Conservation (phyloP, 2,329 filamentous ascomycete species). For the Fonsecaea pugnacius region DNA sequence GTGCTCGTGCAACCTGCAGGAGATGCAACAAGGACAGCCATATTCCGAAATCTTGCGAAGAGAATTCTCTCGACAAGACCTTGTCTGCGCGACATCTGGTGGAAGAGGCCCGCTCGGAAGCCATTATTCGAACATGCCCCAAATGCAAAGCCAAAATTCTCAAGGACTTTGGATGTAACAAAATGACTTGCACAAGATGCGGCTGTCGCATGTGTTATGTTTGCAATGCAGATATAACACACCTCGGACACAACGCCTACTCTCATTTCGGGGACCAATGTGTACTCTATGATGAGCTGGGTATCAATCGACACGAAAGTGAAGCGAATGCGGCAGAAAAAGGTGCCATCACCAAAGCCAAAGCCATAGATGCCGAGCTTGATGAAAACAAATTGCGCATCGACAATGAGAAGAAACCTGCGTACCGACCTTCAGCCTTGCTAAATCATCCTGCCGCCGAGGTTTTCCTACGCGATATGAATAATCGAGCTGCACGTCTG, state of each 20-base stretch:
- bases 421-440: not conserved
- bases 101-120: constrained; percentile 83
- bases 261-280: constrained; percentile 69
- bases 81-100: constrained; percentile 67
- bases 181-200: constrained; percentile 73
- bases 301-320: constrained; percentile 36
- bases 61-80: constrained; percentile 65
- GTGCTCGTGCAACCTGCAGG: constrained; percentile 67
- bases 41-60: constrained; percentile 71
- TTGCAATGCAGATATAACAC: constrained; percentile 66
- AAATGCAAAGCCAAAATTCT: constrained; percentile 74
- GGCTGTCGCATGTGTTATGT: constrained; percentile 58
- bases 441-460: constrained; percentile 21
- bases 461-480: constrained; percentile 19
- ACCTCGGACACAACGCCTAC: constrained; percentile 58
- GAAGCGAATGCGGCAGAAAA: constrained; percentile 42
- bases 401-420: constrained; percentile 25
- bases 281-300: constrained; percentile 66
- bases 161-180: constrained; percentile 81
- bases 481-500: constrained; percentile 14
- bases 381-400: constrained; percentile 34
- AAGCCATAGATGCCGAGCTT: constrained; percentile 38
- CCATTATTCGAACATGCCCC: constrained; percentile 72
- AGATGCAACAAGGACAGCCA: constrained; percentile 72
- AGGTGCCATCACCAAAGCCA: constrained; percentile 39